Base-by-base conservation (phyloP, 2,329 filamentous ascomycete genomes). In the Penicillium sp. region DNA sequence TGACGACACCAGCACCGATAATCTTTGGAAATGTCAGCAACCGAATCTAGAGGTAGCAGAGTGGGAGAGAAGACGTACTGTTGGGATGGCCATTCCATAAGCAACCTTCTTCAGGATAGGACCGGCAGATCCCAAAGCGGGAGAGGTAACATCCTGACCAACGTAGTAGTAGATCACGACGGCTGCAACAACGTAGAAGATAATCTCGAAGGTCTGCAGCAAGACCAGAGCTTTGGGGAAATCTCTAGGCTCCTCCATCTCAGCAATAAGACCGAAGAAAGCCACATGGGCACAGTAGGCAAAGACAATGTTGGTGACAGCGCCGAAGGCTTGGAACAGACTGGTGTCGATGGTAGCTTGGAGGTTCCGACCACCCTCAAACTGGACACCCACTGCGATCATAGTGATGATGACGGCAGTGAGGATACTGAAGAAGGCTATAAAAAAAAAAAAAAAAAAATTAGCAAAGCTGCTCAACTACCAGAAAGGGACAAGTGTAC, bases 201-300 rank as follows among this genome's bases (percentile, higher is more conserved):
- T 65, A 0, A 83, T 84, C 57, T 86, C 83, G 48, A 78, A 76
- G 19, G 76, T 73, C 67, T 87, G 84, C 19, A 87, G 78, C 51
- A 85, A 68, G 63, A 79, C 77, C 53, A 91, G 80, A 4, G 85
- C 80, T 70, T 86, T 86, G 42, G 79, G 76, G 67, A 83, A 87
- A 56, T 85, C 80, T 40, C 75, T 70, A 3, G 85, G 84, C 32
- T 83, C 74, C 62, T 81, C 78, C 72, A 89, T 80, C 68, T 89
- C 86, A 42, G 79, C 78, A 57, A 86, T 82, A 66, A 89, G 82
- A 63, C 77, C 79, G 70, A 88, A 88, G 75, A 88, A 89, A 58
- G 83, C 84, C n/a, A 86, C 82, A 63, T 87, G 84, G 14, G 83
- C 84, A 71, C 84, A 78, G 74, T 87, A 90, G 42, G 87, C 86